Evolutionary conservation across 192 early-diverging fungal genomes (phyloP), one percentile per base, ranked within the genome.

Genomic region (Backusella liffmaniae): DNA sequence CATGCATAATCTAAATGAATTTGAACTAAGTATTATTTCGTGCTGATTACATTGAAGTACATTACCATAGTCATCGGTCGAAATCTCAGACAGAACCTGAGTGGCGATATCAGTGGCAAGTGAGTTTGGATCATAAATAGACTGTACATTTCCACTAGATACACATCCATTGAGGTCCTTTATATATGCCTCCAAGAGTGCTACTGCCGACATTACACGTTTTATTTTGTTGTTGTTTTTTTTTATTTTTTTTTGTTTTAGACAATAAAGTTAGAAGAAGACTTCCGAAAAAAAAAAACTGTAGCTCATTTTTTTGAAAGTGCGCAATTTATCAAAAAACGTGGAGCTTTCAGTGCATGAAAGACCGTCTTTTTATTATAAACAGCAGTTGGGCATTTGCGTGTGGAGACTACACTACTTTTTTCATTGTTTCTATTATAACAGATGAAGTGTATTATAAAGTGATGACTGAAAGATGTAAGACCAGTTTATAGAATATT

Each of bases 1-100:
- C 81, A 76, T 0, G 80, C 83, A 70, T 86, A 84, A 65, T 87
- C 88, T 89, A 66, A 39, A 21, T 9, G 18, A 23, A 41, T 9
- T 26, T 36, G 39, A 69, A 69, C 39, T 39, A 12, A 23, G 18
- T 37, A 1, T 1, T 18, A 23, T 23, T 69, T 49, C 18, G 4
- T 46, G 12, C 30, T 42, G 39, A 15, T 15, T 23, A n/a, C n/a
- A 29, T n/a, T 16, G 7, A 46, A 30, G 2, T 35, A 13, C 15
- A 72, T 73, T 81, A 66, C 79, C 79, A 36, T 62, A 72, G 44
- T 81, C 79, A 23, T 77, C 67, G 1, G 73, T 75, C 42, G 72
- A n/a, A 16, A 81, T 66, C 18, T 81, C 79, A 30, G 75, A 30
- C 18, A 77, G 21, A 35, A 62, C 76, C 0, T 70, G 49, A 5